Evolutionary conservation across 805 yeast genomes (phyloP), one percentile per base, ranked within the genome.

Genomic region (Hanseniaspora clermontiae): DNA sequence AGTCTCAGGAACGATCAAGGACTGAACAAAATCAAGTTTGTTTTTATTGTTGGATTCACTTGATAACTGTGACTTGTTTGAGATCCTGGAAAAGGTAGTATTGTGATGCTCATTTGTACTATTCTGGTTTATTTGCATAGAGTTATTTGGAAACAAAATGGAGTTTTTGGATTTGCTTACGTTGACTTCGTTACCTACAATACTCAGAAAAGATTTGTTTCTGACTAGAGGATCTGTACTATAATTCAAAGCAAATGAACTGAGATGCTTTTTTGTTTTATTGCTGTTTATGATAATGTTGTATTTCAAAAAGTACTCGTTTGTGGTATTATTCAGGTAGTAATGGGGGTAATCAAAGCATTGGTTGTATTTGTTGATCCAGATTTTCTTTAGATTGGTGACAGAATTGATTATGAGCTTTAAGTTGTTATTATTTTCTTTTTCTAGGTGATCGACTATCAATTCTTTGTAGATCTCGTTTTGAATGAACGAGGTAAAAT

Each of bases 341-440:
- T 55, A 43, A 49, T 49, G 43, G 34, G 49, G 38, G 9, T 55
- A 51, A 42, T 24, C 48, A 49, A 55, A 55, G 32, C 43, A 59
- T 9, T 59, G 54, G 46, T 61, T 62, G 17, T 61, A 45, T 17
- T 61, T 61, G 14, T 61, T 58, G 31, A 76, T 68, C 84, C 84
- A 80, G 10, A 71, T 66, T 60, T 72, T 72, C 60, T 79, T 77
- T 57, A 80, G 63, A 57, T 72, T 80, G 10, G 69, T 64, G 17
- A 79, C 60, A 15, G 77, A 71, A 43, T 74, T 70, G 43, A 62
- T 63, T 5, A 71, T 65, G 50, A 72, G 61, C 45, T 62, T 64
- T 11, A 51, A 62, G 40, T 49, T 66, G 63, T 34, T 56, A 19
- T 34, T 58, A 60, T 27, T 54, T 32, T 10, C 62, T 40, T 17